These are phyloP conservation scores for Penicillium diatomitis DNA, from an alignment of 495 filamentous ascomycete species.

Conservation along the genomic window DNA sequence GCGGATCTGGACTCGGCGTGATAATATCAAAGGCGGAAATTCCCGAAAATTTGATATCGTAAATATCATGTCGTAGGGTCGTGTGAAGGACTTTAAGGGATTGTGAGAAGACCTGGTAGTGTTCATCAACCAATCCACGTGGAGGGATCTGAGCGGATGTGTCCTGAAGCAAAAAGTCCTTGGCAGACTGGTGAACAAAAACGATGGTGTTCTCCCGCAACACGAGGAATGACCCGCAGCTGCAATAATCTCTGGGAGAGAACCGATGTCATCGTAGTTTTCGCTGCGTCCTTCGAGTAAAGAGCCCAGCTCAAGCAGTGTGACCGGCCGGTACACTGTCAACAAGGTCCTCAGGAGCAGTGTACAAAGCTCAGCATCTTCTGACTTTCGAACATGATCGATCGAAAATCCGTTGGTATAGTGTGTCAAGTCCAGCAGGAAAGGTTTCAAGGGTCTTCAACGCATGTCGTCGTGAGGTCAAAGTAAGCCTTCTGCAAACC, in stretches of 20 bases:
- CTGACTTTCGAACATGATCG: neutral
- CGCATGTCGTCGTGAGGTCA: neutral
- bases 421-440: slow-evolving; percentile 3
- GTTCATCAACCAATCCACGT: slow-evolving; percentile 3
- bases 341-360: slow-evolving; percentile 7
- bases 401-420: slow-evolving; percentile 11
- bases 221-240: neutral
- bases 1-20: neutral
- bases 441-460: slow-evolving; percentile 1
- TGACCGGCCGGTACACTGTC: slow-evolving; percentile 19
- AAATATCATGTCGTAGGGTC: slow-evolving; percentile 14
- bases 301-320: slow-evolving; percentile 9
- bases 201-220: neutral
- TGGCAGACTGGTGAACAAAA: slow-evolving; percentile 37
- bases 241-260: neutral
- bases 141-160: neutral
- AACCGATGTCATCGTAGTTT: neutral
- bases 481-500: slow-evolving; percentile 12
- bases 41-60: slow-evolving; percentile 1
- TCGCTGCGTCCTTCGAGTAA: neutral
- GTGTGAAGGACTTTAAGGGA: slow-evolving; percentile 14
- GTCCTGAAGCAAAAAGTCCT: slow-evolving; percentile 21
- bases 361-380: slow-evolving; percentile 5
- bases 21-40: neutral
- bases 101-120: slow-evolving; percentile 18